Conservation (phyloP, 2,329 filamentous ascomycete species). For the Aspergillus sergii region DNA sequence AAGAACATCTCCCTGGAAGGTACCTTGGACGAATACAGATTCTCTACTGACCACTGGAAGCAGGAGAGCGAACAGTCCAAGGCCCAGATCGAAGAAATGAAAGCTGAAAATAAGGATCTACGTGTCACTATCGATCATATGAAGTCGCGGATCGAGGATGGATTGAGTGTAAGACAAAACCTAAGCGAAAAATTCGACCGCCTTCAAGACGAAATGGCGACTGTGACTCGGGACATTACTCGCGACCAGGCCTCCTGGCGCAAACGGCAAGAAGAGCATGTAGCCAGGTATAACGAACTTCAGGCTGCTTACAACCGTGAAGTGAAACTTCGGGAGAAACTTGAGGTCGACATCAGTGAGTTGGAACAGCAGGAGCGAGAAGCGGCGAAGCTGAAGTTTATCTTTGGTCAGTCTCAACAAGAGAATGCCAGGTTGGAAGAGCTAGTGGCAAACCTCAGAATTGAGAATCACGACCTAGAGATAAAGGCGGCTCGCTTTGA, state of each 20-base stretch:
- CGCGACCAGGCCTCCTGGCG: constrained; percentile 79
- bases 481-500: constrained; percentile 70
- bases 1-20: constrained; percentile 64
- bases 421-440: constrained; percentile 67
- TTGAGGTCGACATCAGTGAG: constrained; percentile 62
- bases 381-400: constrained; percentile 75
- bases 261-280: constrained; percentile 65
- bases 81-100: constrained; percentile 51
- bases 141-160: constrained; percentile 79
- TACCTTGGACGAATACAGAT: constrained; percentile 66
- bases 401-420: constrained; percentile 66
- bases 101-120: constrained; percentile 70
- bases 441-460: constrained; percentile 50
- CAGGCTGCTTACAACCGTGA: constrained; percentile 67
- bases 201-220: constrained; percentile 84
- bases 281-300: constrained; percentile 57
- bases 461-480: constrained; percentile 70
- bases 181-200: constrained; percentile 83
- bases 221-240: constrained; percentile 75
- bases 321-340: constrained; percentile 62
- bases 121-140: constrained; percentile 73
- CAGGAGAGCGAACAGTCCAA: constrained; percentile 59
- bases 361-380: constrained; percentile 73
- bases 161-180: constrained; percentile 77
- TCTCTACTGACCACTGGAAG: constrained; percentile 61